Percentiles rank a stretch among this genome's conserved stretches.
Conservation (phyloP, 306 rosid species). For the Astragalus glycyphyllos region DNA sequence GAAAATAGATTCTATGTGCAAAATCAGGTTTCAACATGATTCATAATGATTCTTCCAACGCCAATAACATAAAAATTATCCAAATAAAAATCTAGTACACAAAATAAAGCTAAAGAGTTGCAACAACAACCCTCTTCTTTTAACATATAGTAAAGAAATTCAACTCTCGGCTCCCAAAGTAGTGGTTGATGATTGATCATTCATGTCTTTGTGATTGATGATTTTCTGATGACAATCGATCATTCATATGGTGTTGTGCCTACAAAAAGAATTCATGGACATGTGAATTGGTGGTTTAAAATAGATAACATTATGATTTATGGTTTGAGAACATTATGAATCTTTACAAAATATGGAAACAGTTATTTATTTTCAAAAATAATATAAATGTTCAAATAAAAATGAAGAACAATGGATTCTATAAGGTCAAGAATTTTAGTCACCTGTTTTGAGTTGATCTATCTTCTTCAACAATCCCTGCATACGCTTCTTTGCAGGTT, state of each 20-base stretch:
- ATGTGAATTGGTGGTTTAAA: background rate
- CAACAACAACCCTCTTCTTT: background rate
- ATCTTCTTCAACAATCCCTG: background rate
- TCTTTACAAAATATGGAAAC: background rate
- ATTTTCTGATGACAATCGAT: background rate
- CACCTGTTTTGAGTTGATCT: background rate
- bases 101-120: background rate
- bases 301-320: background rate
- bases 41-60: background rate
- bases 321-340: background rate
- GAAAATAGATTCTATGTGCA: background rate
- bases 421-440: background rate
- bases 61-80: background rate
- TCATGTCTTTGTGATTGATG: background rate
- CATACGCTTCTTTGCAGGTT: background rate
- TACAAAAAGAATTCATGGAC: background rate
- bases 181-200: background rate
- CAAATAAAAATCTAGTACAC: background rate
- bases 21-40: background rate
- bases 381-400: too few relatives aligned
- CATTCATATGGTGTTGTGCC: background rate
- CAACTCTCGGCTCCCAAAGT: background rate
- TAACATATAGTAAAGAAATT: background rate
- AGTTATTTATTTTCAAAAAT: background rate
- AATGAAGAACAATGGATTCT: background rate